Evolutionary conservation across 257 asterid species (phyloP), one percentile per base, ranked within the genome.

Genomic region (Rhazya stricta): DNA sequence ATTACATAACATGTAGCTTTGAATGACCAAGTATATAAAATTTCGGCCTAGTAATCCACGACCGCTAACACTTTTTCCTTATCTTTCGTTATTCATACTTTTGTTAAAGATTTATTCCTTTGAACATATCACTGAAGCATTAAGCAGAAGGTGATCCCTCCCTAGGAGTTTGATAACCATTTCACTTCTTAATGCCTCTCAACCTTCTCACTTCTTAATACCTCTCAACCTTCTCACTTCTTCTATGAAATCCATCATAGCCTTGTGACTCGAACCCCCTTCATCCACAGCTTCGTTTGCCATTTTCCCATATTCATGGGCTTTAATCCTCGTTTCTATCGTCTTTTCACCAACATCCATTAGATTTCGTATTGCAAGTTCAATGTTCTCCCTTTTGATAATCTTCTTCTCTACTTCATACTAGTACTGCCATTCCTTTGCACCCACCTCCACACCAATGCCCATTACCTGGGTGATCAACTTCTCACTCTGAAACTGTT

Each of bases 401-500:
- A n/a, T 10, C 3, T 60, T 60, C 21, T 60, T 60, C 67, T 9
- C 67, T 8, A 29, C 4, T 0, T 60, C 67, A 30, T 27, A 32
- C 67, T 39, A 60, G 15, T 29, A 60, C n/a, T n/a, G n/a, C n/a
- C n/a, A n/a, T n/a, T n/a, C n/a, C n/a, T n/a, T n/a, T n/a, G n/a
- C n/a, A n/a, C n/a, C n/a, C n/a, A n/a, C 84, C 16, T 81, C 78
- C 41, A 79, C 57, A 68, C 88, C 89, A 1, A 67, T 83, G 63
- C 73, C 32, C 53, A 83, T 51, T 23, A 80, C 50, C 53, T 76
- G 75, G 25, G 41, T 27, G 70, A 73, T 81, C 83, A 81, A 56
- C 58, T 77, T 83, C 46, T 86, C 88, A 21, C 82, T 84, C 25
- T 43, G 74, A 56, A 86, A 84, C 36, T 84, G 88, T 79, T 86